Percentiles rank a stretch among this genome's conserved stretches.
Conservation (phyloP, 2,329 filamentous ascomycete species). For the Penicillium paneum region DNA sequence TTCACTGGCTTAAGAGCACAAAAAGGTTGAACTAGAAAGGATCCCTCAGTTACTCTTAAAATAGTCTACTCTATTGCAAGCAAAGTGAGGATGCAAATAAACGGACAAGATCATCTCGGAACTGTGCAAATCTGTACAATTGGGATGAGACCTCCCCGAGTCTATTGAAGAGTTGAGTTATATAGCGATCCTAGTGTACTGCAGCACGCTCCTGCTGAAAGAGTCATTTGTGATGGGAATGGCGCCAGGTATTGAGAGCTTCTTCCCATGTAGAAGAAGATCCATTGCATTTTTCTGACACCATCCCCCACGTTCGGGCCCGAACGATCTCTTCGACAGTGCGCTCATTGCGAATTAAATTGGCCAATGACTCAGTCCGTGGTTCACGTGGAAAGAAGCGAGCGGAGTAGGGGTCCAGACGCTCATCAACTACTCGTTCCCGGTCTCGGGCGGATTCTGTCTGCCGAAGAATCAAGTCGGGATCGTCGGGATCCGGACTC, state of each 20-base stretch:
- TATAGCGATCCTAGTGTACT: neutral
- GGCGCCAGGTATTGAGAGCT: slow-evolving; percentile 62
- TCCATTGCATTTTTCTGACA: slow-evolving; percentile 70
- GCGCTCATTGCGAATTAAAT: slow-evolving; percentile 66
- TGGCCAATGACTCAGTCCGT: slow-evolving; percentile 74
- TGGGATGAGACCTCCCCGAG: neutral
- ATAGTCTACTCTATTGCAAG: neutral
- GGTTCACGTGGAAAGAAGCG: slow-evolving; percentile 74
- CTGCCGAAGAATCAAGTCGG: slow-evolving; percentile 67
- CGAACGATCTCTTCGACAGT: slow-evolving; percentile 75
- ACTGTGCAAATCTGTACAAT: neutral
- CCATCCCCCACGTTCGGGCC: slow-evolving; percentile 73
- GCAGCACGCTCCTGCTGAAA: neutral
- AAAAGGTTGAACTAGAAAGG: neutral
- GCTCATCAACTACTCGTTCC: slow-evolving; percentile 76
- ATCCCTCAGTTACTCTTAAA: neutral
- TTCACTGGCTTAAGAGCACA: neutral
- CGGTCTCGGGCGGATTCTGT: slow-evolving; percentile 67
- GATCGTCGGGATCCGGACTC: slow-evolving; percentile 81
- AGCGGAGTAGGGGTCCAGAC: slow-evolving; percentile 85
- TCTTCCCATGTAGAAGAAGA: slow-evolving; percentile 61
- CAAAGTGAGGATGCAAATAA: too few relatives aligned
- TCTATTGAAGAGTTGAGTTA: slow-evolving; percentile 5
- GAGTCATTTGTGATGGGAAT: slow-evolving; percentile 26
- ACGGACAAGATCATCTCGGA: too few relatives aligned